A percentile compares a stretch with the other conserved stretches of the same genome.
Evolutionary conservation across 2,329 filamentous ascomycete genomes (phyloP).

Genomic region (Blumeria graminis): DNA sequence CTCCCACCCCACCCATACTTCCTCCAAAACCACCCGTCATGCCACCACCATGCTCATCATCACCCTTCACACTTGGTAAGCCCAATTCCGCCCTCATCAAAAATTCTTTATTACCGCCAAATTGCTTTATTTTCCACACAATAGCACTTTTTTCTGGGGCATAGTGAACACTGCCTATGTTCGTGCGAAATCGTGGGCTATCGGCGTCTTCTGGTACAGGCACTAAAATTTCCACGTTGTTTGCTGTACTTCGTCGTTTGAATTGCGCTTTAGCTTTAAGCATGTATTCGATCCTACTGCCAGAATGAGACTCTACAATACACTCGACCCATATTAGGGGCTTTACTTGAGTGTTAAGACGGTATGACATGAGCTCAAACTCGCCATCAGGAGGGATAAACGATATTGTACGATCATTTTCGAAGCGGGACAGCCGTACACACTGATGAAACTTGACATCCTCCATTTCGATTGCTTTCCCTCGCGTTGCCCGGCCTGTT

Average conservation of each 20-base stretch:
- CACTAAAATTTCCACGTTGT: conserved; percentile 95
- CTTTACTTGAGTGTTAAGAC: conserved; percentile 94
- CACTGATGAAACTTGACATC: conserved; percentile 99
- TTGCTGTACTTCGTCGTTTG: conserved; percentile 89
- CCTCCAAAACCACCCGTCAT: conserved; percentile 97
- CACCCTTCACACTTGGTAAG: conserved; percentile 76
- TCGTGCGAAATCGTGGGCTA: conserved; percentile 84
- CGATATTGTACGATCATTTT: conserved; percentile 95
- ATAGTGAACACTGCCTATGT: conserved; percentile 92
- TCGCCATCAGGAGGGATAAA: conserved; percentile 97
- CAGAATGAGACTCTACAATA: conserved; percentile 85
- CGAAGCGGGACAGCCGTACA: conserved; percentile 81
- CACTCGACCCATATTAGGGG: conserved; percentile 98
- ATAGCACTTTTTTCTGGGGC: conserved; percentile 93
- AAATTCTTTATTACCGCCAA: conserved; percentile 95
- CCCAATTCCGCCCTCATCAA: conserved; percentile 94
- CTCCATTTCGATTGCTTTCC: conserved; percentile 98
- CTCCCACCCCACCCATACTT: conserved; percentile 79
- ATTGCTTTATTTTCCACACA: conserved; percentile 99
- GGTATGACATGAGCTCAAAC: conserved; percentile 98
- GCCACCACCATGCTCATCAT: conserved; percentile 83
- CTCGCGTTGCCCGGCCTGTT: conserved; percentile 75
- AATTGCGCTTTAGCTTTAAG: conserved; percentile 95
- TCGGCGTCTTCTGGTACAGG: conserved; percentile 95
- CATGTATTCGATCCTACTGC: conserved; percentile 95